Base-by-base conservation (phyloP, 208 protist species). In the Jaenimonas drosophilae region DNA sequence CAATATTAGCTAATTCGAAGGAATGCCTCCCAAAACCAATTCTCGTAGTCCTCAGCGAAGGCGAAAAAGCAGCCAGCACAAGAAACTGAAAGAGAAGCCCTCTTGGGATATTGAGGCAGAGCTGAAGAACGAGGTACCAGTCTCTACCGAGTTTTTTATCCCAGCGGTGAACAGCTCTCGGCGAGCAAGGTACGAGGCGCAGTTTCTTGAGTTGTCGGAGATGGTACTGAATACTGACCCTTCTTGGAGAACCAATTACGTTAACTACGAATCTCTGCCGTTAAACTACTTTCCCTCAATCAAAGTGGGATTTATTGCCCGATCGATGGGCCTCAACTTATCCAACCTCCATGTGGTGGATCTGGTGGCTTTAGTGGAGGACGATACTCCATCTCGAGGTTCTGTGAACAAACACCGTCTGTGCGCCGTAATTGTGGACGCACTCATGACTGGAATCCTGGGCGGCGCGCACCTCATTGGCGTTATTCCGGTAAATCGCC, bases 301-400 rank as follows among this genome's bases (percentile, higher is more conserved):
- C 23, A 59, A 75, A 17, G 70, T 94, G 37, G 85, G 78, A 11
- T 90, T 73, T 49, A 46, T 95, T 34, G 72, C 83, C 2, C 75
- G 88, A 25, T 78, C 82, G 7, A 74, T 95, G 71, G 85, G 88
- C 16, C 60, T 95, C 6, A 88, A 93, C 33, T 40, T 88, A 30
- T 74, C 69, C 1, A 69, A 83, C 34, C 37, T 59, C 26, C 56
- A 90, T 21, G 60, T 88, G 0, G 55, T 76, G 9, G 52, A 61
- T 14, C 32, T 94, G 4, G 69, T 88, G 2, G 61, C 81, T 50
- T 61, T 89, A 31, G 57, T 93, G 21, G 76, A 89, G 48, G 75
- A 86, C 4, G 72, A 84, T 43, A 62, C 48, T 1, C 56, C 61
- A 1, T 85, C 80, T 1, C 45, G 60, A 6, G 85, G 80, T n/a